These are phyloP conservation scores for Beauveria sp. DNA, from an alignment of 2,329 filamentous ascomycete species.

Conservation along the genomic window DNA sequence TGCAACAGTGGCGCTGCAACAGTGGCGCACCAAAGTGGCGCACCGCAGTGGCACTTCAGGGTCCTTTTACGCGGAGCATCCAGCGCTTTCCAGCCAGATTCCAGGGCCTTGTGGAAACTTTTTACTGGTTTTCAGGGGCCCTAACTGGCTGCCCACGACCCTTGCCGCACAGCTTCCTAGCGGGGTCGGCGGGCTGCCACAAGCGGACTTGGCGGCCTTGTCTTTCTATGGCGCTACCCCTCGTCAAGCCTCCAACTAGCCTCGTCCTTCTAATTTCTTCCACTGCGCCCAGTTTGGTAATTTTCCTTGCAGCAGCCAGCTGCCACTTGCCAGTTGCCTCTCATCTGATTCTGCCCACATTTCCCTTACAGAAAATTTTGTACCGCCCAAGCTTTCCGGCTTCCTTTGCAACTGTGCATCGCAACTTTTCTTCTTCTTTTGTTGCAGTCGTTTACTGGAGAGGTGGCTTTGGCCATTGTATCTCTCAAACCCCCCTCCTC, in stretches of 20 bases:
- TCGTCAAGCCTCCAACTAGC: not conserved
- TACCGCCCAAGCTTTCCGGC: not conserved
- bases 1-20: not conserved
- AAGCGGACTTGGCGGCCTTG: not conserved
- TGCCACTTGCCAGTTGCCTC: not conserved
- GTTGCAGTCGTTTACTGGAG: not conserved
- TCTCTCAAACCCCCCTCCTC: not conserved
- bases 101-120: not conserved
- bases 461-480: not conserved
- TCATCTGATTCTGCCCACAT: not conserved
- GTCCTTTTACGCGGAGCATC: not conserved
- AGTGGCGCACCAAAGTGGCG: not conserved
- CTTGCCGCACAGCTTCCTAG: not conserved
- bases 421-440: not conserved
- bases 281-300: slow-evolving; percentile 2
- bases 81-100: not conserved
- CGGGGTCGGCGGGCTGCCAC: not conserved
- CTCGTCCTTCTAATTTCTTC: not conserved
- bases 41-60: not conserved
- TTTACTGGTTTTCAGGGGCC: not conserved
- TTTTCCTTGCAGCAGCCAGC: not conserved
- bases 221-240: not conserved
- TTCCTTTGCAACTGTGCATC: not conserved
- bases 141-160: not conserved
- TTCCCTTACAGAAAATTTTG: slow-evolving; percentile 3